phyloP scores from a whole-genome alignment of 2,329 filamentous ascomycete genomes.

The Pyricularia sp. region DNA sequence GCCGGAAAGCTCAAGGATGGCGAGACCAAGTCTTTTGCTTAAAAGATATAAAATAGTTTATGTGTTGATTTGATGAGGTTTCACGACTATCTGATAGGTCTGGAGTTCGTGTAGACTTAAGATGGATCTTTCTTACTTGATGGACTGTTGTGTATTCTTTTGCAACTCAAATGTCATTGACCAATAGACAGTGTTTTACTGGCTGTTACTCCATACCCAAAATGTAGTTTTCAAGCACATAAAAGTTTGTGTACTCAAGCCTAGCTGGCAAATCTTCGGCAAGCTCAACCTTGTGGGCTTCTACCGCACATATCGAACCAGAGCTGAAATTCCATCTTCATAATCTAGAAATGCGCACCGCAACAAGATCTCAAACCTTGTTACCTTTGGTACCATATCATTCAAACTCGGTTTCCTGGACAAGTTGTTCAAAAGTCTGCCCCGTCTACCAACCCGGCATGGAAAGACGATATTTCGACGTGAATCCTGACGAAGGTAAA shows the following conservation, averaged over 20 bases:
- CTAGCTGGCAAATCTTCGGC: neutral
- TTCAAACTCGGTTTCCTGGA: neutral
- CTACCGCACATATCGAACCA: neutral
- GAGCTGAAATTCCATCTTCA: neutral
- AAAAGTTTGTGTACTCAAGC: no score
- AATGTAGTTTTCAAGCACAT: no score
- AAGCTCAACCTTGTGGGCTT: neutral
- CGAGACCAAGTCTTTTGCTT: conserved; percentile 60
- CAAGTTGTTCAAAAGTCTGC: neutral
- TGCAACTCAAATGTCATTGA: no score
- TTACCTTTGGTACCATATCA: neutral
- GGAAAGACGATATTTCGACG: neutral
- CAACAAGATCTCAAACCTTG: neutral
- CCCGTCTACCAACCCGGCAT: neutral
- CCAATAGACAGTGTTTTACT: neutral
- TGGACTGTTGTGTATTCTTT: neutral
- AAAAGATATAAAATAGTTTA: conserved; percentile 7
- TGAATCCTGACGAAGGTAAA: neutral
- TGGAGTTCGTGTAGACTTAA: neutral
- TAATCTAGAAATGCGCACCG: neutral
- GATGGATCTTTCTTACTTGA: neutral
- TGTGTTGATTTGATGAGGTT: neutral
- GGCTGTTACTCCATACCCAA: neutral
- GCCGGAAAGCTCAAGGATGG: conserved; percentile 81
- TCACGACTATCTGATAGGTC: neutral